phyloP scores from a whole-genome alignment of 2,329 filamentous ascomycete species.

The Ambrosiella cleistominuta region DNA sequence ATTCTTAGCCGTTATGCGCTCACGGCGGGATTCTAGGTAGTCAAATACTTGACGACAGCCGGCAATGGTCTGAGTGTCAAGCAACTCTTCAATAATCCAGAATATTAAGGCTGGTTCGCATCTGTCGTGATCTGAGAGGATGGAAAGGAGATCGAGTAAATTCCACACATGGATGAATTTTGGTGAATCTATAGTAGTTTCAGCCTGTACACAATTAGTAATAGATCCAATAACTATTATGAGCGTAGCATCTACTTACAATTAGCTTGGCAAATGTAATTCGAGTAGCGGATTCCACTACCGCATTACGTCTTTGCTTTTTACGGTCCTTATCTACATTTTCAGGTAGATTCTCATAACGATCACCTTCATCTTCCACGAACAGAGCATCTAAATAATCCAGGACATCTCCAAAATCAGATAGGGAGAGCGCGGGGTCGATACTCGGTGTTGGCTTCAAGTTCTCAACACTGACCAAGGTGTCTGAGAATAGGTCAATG shows the following conservation, averaged over 20 bases:
- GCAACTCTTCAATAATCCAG: constrained; percentile 81
- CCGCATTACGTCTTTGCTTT: constrained; percentile 40
- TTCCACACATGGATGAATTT: constrained; percentile 81
- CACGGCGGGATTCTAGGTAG: constrained; percentile 82
- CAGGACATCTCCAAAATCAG: constrained; percentile 39
- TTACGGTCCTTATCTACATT: constrained; percentile 18
- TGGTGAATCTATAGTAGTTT: constrained; percentile 57
- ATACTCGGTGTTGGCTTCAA: constrained; percentile 43
- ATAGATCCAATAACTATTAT: constrained; percentile 18
- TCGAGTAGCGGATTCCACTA: constrained; percentile 70
- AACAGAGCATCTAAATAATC: constrained; percentile 27
- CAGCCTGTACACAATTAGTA: constrained; percentile 33
- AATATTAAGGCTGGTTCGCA: constrained; percentile 68
- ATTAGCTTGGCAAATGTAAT: constrained; percentile 64
- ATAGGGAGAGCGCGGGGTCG: constrained; percentile 59
- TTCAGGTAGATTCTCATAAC: constrained; percentile 18
- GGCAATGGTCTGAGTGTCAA: constrained; percentile 89
- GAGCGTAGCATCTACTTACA: constrained; percentile 32
- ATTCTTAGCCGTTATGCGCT: constrained; percentile 65
- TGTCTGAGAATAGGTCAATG: constrained; percentile 26
- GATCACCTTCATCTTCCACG: constrained; percentile 15
- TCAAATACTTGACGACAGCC: constrained; percentile 86
- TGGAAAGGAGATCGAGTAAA: constrained; percentile 75
- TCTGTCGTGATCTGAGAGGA: constrained; percentile 66
- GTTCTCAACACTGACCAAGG: constrained; percentile 40